Evolutionary conservation across 2,329 filamentous ascomycete species (phyloP), one percentile per base, ranked within the genome.

Genomic region (Sclerotinia glacialis): DNA sequence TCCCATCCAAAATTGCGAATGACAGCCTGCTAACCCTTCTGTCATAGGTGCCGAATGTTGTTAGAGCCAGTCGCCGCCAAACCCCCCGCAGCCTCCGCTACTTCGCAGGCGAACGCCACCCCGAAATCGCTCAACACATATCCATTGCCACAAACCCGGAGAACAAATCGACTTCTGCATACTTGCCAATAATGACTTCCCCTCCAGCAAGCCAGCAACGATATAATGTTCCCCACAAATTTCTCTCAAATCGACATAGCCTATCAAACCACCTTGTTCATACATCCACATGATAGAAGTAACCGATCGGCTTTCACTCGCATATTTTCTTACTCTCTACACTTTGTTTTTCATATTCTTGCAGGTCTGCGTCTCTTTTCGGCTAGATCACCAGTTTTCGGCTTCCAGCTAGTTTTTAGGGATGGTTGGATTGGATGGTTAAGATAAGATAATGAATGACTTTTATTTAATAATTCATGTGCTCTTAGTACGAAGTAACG

Each of bases 391-490:
- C 44, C 49, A 34, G 18, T 34, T 37, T 49, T 37, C 44, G 49
- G 58, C 58, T 61, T 61, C 58, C 44, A 49, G 58, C 58, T 49
- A 49, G 44, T 49, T 49, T 60, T 49, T 26, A 49, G 44, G 58
- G 44, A 47, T 61, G 58, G 21, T 61, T 61, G 53, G 34, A 42
- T 56, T 26, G 58, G 58, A 37, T 61, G 58, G 31, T 50, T 61
- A 49, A 61, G 58, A 61, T 61, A 61, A 49, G 58, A 61, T 61
- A 61, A 61, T 61, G 44, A 61, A 61, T 26, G 58, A 49, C 28
- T 49, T 61, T 49, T 61, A 40, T 50, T 61, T 60, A 49, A 61
- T 61, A 37, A 69, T 34, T 11, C 37, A 23, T 49, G 34, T 52
- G 55, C 21, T 37, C 5, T 49, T 23, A n/a, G 5, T 16, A 7